Percentiles rank a stretch among this genome's conserved stretches.
Evolutionary conservation across 129 eudicot genomes (phyloP).

Genomic region (Helianthus tuberosus): DNA sequence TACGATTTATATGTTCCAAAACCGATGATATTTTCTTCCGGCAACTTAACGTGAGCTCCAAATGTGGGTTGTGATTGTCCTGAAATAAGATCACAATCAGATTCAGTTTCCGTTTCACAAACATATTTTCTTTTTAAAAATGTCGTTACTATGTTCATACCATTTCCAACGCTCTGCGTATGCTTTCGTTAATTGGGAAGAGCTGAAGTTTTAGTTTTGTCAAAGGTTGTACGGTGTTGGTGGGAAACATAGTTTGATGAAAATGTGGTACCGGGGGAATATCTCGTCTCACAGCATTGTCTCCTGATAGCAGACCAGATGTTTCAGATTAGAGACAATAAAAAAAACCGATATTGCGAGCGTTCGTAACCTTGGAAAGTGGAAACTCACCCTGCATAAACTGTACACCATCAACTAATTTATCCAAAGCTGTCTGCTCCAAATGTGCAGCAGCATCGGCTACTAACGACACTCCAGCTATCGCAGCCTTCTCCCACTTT

Average conservation of each 20-base stretch:
- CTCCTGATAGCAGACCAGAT: conserved; percentile 37
- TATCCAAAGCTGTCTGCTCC: conserved; percentile 66
- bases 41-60: conserved; percentile 72
- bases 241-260: conserved; percentile 27
- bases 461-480: conserved; percentile 94
- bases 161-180: conserved; percentile 82
- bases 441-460: conserved; percentile 98
- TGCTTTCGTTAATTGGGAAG: conserved; percentile 79
- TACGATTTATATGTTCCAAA: conserved; percentile 79
- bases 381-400: conserved; percentile 43
- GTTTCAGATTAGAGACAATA: neutral
- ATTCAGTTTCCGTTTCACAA: conserved; percentile 2
- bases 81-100: conserved; percentile 18
- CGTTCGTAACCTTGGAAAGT: neutral
- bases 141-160: conserved; percentile 33
- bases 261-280: conserved; percentile 36
- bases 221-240: conserved; percentile 42
- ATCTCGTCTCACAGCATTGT: conserved; percentile 39
- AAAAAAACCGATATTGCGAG: conserved; percentile 6
- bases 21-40: conserved; percentile 90
- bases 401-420: conserved; percentile 43
- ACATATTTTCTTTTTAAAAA: neutral
- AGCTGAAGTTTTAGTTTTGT: conserved; percentile 84
- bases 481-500: conserved; percentile 98
- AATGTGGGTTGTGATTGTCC: conserved; percentile 47